Evolutionary conservation across 345 rosid species (phyloP).

Genomic region (Noccaea bulbosa): DNA sequence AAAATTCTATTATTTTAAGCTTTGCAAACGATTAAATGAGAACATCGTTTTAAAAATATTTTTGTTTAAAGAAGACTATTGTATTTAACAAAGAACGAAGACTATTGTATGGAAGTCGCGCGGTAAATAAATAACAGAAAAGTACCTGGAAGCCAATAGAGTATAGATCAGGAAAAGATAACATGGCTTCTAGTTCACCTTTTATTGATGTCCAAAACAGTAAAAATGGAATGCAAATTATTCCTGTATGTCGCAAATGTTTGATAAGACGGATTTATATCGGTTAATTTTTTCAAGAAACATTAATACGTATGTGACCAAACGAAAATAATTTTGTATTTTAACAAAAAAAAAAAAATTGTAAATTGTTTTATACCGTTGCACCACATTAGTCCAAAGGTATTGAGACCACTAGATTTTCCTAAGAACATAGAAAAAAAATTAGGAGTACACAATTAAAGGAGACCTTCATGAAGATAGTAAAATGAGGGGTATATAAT

Average conservation of each 20-base stretch:
- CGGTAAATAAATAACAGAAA: too few species aligned
- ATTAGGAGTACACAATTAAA: background rate
- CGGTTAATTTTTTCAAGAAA: background rate
- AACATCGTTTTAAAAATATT: too few species aligned
- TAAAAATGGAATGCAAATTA: slow-evolving; percentile 29
- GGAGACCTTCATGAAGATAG: background rate
- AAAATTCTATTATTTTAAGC: background rate
- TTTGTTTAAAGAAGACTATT: too few species aligned
- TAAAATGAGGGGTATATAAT: background rate
- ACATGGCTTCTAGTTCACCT: slow-evolving; percentile 58
- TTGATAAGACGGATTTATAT: background rate
- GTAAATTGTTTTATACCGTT: slow-evolving; percentile 17
- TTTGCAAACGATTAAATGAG: background rate
- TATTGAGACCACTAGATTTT: slow-evolving; percentile 29
- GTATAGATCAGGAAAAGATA: slow-evolving; percentile 58
- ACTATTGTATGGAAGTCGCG: too few species aligned
- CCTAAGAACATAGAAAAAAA: slow-evolving; percentile 2
- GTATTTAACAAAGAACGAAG: too few species aligned
- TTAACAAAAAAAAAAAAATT: too few species aligned
- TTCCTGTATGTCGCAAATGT: slow-evolving; percentile 9
- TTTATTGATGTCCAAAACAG: slow-evolving; percentile 61
- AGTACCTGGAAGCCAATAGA: slow-evolving; percentile 61
- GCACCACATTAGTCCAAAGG: slow-evolving; percentile 40
- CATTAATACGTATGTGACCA: background rate
- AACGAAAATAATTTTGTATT: background rate